phyloP scores from a whole-genome alignment of 192 early-diverging fungal genomes.

The Thamnidium elegans region DNA sequence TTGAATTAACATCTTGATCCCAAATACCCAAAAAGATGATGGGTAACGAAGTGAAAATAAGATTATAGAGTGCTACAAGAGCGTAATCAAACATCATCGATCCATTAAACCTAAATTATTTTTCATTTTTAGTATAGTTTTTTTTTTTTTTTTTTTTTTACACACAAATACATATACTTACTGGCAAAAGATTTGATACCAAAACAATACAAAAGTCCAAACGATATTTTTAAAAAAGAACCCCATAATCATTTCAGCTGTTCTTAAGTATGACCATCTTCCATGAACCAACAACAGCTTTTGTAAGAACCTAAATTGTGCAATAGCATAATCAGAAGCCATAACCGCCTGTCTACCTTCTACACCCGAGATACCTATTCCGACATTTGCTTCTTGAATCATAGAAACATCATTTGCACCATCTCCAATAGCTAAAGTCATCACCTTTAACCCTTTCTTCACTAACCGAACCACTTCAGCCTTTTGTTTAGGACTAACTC shows the following conservation, averaged over 20 bases:
- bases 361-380: constrained; percentile 91
- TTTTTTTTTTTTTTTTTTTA: background rate
- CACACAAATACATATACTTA: constrained; percentile 30
- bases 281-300: constrained; percentile 91
- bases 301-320: constrained; percentile 86
- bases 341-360: constrained; percentile 94
- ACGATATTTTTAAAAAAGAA: constrained; percentile 98
- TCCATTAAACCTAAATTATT: constrained; percentile 61
- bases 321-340: constrained; percentile 92
- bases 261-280: constrained; percentile 87
- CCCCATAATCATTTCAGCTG: constrained; percentile 81
- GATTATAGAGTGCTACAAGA: constrained; percentile 82
- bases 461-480: constrained; percentile 89
- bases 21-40: constrained; percentile 68
- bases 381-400: constrained; percentile 97
- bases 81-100: constrained; percentile 83
- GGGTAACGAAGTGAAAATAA: constrained; percentile 82
- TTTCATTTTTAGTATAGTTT: background rate
- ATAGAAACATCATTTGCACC: constrained; percentile 98
- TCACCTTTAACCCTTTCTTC: constrained; percentile 75
- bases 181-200: constrained; percentile 89
- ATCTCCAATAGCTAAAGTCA: constrained; percentile 95
- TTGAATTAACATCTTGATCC: constrained; percentile 77
- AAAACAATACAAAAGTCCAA: constrained; percentile 85
- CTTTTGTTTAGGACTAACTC: constrained; percentile 95